Base-by-base conservation (phyloP, 768 basidiomycete species). In the Panaeolus cyanescens region DNA sequence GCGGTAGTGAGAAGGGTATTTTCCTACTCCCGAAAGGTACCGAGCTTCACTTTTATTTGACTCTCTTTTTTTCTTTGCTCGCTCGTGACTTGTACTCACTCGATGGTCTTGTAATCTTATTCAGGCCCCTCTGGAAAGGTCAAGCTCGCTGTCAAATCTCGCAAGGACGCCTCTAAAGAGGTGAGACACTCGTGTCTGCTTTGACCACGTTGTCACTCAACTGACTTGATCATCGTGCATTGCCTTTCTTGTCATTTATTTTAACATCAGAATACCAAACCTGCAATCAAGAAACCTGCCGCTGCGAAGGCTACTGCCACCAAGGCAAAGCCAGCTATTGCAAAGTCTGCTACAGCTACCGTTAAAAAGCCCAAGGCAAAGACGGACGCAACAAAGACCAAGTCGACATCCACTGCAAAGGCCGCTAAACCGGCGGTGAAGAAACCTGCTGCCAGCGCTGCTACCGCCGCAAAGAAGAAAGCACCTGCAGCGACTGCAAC, bases 71-170 rank as follows among this genome's bases (percentile, higher is more conserved):
- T n/a, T 61, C 40, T 42, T 55, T 37, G 31, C n/a, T 30, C 30
- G 55, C 55, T 62, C 50, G 60, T 50, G 2, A 28, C 3, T n/a
- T 13, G 13, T 4, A 50, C 45, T 50, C 15, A 50, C 45, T 50
- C 45, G 45, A 50, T 17, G 0, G 22, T 50, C 45, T 50, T 50
- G 22, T 50, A 4, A 12, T 25, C 13, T 58, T 20, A 36, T 20
- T 28, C 57, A 79, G 78, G 69, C 39, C 81, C 77, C 20, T 77
- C 74, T 32, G 74, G 64, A 75, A 79, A 79, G 64, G 70, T 78
- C 66, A 92, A 90, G 74, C 83, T 92, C 25, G 83, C 89, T 34
- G 85, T 89, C 59, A 91, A 90, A 79, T 70, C 80, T 66, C 78
- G 80, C 34, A 68, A 77, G n/a, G 86, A 84, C 64, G 84, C 84